These are phyloP conservation scores for Magnusiomyces magnusii DNA, from an alignment of 1,139 yeast species.

Conservation along the genomic window DNA sequence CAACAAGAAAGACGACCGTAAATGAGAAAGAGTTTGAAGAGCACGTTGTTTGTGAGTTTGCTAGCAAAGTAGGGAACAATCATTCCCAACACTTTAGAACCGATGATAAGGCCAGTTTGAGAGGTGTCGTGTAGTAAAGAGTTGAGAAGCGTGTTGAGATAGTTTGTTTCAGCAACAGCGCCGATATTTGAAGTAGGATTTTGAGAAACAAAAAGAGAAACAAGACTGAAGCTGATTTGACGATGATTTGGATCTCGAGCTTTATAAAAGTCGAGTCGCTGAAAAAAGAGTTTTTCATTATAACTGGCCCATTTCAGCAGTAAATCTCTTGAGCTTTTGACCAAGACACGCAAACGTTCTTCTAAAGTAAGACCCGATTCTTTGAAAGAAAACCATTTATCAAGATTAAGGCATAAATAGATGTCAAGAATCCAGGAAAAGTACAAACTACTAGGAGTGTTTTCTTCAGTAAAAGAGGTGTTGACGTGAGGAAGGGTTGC, in stretches of 20 bases:
- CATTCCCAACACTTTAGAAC: conserved; percentile 45
- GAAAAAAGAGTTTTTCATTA: conserved; percentile 9
- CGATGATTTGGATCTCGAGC: conserved; percentile 10
- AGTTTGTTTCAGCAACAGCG: conserved; percentile 5
- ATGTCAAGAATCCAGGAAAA: conserved; percentile 19
- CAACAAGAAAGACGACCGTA: conserved; percentile 42
- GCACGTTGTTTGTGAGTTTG: conserved; percentile 26
- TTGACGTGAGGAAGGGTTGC: not conserved
- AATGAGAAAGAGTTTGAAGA: conserved; percentile 43
- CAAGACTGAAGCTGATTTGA: conserved; percentile 8
- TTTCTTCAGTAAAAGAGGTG: conserved; percentile 10
- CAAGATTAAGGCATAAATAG: conserved; percentile 9
- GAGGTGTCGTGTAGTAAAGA: conserved; percentile 43
- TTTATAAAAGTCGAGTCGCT: conserved; percentile 3
- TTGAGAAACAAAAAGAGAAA: conserved; percentile 9
- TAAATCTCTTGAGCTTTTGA: conserved; percentile 38
- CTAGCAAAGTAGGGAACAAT: conserved; percentile 42
- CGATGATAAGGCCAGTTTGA: conserved; percentile 38
- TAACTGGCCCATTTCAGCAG: conserved; percentile 32
- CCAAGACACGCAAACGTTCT: conserved; percentile 41
- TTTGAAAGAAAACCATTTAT: conserved; percentile 10
- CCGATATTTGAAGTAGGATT: conserved; percentile 4
- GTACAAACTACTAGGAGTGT: conserved; percentile 13
- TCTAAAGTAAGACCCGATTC: conserved; percentile 15
- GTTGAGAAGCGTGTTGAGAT: conserved; percentile 29